A percentile compares a stretch with the other conserved stretches of the same genome.
These are phyloP conservation scores for Discostella pseudostelligera DNA, from an alignment of 108 stramenopile genomes.

Conservation along the genomic window DNA sequence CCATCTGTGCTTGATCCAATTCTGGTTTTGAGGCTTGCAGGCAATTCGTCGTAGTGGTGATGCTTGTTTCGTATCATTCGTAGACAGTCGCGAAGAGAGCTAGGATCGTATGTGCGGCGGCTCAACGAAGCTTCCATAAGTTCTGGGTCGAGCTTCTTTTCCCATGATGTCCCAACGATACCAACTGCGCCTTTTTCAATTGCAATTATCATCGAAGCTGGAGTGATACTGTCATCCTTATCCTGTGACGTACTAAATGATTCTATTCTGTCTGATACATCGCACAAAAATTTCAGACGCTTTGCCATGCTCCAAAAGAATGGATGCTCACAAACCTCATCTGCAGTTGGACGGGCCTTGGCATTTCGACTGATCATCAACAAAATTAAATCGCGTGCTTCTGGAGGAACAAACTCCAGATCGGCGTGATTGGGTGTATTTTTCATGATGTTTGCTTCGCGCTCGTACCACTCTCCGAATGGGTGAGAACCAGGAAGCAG, in stretches of 20 bases:
- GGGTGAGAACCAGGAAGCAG: constrained; percentile 90
- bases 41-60: constrained; percentile 93
- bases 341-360: constrained; percentile 78
- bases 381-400: constrained; percentile 83
- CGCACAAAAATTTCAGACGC: constrained; percentile 85
- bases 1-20: constrained; percentile 62
- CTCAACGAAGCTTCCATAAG: constrained; percentile 80
- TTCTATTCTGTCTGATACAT: constrained; percentile 91
- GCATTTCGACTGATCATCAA: constrained; percentile 84
- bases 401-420: constrained; percentile 63
- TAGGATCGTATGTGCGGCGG: constrained; percentile 90
- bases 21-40: constrained; percentile 52
- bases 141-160: constrained; percentile 67
- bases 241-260: constrained; percentile 33
- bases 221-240: constrained; percentile 8
- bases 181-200: constrained; percentile 79
- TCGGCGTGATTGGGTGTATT: constrained; percentile 66
- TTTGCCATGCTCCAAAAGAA: constrained; percentile 87
- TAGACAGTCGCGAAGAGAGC: constrained; percentile 85
- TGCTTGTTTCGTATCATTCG: constrained; percentile 94
- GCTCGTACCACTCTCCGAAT: constrained; percentile 95
- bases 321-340: constrained; percentile 88
- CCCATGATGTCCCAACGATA: constrained; percentile 90
- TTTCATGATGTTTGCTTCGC: constrained; percentile 94
- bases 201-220: constrained; percentile 47